Percentiles rank a stretch among this genome's conserved stretches.
Evolutionary conservation across 257 asterid genomes (phyloP).

Genomic region (Orobanche coerulescens): DNA sequence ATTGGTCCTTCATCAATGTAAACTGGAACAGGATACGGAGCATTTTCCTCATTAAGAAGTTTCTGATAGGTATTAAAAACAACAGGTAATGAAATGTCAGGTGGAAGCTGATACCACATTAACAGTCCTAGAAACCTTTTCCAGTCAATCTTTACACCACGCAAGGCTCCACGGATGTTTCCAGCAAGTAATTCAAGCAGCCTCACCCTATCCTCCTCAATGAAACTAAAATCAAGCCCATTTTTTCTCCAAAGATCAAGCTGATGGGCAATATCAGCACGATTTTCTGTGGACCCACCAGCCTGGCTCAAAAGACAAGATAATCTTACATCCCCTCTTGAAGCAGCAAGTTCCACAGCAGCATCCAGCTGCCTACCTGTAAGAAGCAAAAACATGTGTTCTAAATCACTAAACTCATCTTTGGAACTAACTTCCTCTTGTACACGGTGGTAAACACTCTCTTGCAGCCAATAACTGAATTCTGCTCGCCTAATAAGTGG

Average conservation of each 20-base stretch:
- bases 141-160: slow-evolving; percentile 80
- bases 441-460: slow-evolving; percentile 83
- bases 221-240: slow-evolving; percentile 83
- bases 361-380: slow-evolving; percentile 89
- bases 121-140: slow-evolving; percentile 86
- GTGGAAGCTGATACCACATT: slow-evolving; percentile 95
- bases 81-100: slow-evolving; percentile 68
- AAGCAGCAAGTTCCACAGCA: slow-evolving; percentile 91
- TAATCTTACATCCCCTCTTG: slow-evolving; percentile 93
- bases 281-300: slow-evolving; percentile 65
- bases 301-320: slow-evolving; percentile 91
- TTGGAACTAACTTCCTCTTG: slow-evolving; percentile 78
- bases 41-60: slow-evolving; percentile 76
- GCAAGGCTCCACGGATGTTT: slow-evolving; percentile 65
- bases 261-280: slow-evolving; percentile 64
- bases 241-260: slow-evolving; percentile 85
- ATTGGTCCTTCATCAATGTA: slow-evolving; percentile 82
- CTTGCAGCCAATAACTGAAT: slow-evolving; percentile 93
- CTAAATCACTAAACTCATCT: slow-evolving; percentile 53
- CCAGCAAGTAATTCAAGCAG: slow-evolving; percentile 90
- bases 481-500: slow-evolving; percentile 76
- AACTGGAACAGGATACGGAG: slow-evolving; percentile 90
- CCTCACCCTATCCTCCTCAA: slow-evolving; percentile 72
- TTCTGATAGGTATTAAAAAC: slow-evolving; percentile 71
- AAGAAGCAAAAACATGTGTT: slow-evolving; percentile 79